Evolutionary conservation across 2,329 filamentous ascomycete species (phyloP).

Genomic region (Hysterium pulicare): DNA sequence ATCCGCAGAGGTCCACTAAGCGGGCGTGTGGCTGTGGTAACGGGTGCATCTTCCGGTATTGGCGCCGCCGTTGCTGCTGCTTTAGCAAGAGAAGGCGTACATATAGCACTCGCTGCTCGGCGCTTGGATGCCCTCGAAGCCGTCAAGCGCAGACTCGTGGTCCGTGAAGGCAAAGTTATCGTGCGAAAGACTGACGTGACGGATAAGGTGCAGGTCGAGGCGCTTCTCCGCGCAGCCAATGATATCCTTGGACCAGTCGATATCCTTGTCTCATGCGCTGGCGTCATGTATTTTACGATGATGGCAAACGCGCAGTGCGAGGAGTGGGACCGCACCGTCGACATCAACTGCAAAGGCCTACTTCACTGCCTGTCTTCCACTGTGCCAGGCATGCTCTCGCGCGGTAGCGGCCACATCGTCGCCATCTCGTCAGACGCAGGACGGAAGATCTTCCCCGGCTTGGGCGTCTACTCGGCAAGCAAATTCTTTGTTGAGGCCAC

Average conservation of each 20-base stretch:
- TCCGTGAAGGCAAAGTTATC: constrained; percentile 62
- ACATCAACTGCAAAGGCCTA: constrained; percentile 83
- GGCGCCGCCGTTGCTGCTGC: constrained; percentile 70
- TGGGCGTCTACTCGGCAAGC: constrained; percentile 77
- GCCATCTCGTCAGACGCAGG: constrained; percentile 81
- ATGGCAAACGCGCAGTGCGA: constrained; percentile 73
- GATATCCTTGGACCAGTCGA: constrained; percentile 69
- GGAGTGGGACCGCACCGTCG: constrained; percentile 78
- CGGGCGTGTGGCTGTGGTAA: constrained; percentile 71
- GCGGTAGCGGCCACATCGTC: constrained; percentile 69
- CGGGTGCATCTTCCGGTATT: constrained; percentile 75
- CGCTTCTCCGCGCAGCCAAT: constrained; percentile 58
- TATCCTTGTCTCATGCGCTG: constrained; percentile 75
- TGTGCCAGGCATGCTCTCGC: constrained; percentile 68
- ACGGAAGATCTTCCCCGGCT: constrained; percentile 75
- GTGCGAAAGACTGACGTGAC: constrained; percentile 72
- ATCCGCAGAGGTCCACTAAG: constrained; percentile 58
- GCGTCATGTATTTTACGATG: constrained; percentile 87
- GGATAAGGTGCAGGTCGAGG: constrained; percentile 61
- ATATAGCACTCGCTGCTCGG: constrained; percentile 69
- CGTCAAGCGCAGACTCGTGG: constrained; percentile 59
- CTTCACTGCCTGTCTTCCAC: constrained; percentile 68
- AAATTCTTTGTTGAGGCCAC: constrained; percentile 86
- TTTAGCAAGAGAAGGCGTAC: constrained; percentile 67
- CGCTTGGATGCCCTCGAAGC: constrained; percentile 65